Evolutionary conservation across 768 basidiomycete genomes (phyloP).

Genomic region (Pholiota molesta): DNA sequence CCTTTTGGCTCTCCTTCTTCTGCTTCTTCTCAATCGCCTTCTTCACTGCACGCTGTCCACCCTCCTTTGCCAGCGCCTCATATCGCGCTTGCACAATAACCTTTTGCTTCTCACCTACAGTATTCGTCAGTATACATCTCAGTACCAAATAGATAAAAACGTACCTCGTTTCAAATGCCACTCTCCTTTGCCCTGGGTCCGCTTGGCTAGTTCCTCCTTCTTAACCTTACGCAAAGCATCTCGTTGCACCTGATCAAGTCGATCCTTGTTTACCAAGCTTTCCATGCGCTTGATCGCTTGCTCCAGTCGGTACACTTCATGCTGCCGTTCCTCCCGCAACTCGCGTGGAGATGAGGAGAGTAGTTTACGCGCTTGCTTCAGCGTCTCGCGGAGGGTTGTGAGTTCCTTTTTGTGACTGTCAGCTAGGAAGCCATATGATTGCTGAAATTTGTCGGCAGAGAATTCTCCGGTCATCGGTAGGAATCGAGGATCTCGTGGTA

Average conservation of each 20-base stretch:
- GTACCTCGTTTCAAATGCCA: constrained; percentile 88
- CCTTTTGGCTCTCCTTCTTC: constrained; percentile 84
- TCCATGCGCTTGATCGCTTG: constrained; percentile 75
- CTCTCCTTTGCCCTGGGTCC: constrained; percentile 72
- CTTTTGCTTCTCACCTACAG: constrained; percentile 76
- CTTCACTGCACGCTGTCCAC: constrained; percentile 81
- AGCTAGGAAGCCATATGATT: constrained; percentile 76
- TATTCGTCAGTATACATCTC: constrained; percentile 13
- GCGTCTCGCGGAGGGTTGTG: constrained; percentile 58
- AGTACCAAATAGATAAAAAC: constrained; percentile 26
- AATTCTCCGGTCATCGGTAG: constrained; percentile 71
- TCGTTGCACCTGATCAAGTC: constrained; percentile 68
- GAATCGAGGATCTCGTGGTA: constrained; percentile 88
- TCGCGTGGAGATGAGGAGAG: constrained; percentile 63
- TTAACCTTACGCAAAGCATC: constrained; percentile 60
- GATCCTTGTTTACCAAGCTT: constrained; percentile 75
- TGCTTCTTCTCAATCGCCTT: constrained; percentile 90
- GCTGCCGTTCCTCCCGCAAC: constrained; percentile 59
- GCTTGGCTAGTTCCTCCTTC: constrained; percentile 66
- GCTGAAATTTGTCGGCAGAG: constrained; percentile 62
- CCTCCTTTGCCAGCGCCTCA: constrained; percentile 74
- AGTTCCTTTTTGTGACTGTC: constrained; percentile 70
- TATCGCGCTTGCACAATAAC: constrained; percentile 75
- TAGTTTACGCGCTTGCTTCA: constrained; percentile 70
- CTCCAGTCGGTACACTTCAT: constrained; percentile 73